Conservation (phyloP, 2,329 filamentous ascomycete species). For the Paraphaeosphaeria minitans region DNA sequence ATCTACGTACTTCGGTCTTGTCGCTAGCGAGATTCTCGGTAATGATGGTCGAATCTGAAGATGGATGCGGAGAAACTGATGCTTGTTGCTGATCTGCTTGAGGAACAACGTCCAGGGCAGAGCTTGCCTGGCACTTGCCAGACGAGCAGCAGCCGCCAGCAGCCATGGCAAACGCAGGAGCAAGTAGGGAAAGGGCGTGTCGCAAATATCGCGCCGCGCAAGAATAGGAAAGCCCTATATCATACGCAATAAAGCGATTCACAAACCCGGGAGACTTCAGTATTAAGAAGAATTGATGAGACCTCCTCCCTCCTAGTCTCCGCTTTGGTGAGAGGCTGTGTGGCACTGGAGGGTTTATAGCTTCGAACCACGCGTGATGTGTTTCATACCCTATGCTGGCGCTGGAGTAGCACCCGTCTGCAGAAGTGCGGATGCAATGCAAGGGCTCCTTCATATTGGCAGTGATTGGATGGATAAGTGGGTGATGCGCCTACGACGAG, state of each 20-base stretch:
- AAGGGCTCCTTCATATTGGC: background rate
- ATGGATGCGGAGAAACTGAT: background rate
- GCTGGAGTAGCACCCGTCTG: background rate
- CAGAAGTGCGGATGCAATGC: background rate
- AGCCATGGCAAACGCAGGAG: background rate
- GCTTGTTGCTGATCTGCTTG: background rate
- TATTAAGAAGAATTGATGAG: background rate
- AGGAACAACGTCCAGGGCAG: background rate
- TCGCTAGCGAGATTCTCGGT: background rate
- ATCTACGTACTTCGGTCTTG: background rate
- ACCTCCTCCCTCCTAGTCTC: background rate
- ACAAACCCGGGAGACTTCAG: background rate
- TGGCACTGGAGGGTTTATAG: background rate
- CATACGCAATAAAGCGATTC: background rate
- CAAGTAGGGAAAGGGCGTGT: background rate
- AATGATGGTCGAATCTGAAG: constrained; percentile 1
- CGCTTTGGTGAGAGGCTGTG: background rate
- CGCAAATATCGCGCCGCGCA: background rate
- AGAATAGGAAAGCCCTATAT: background rate
- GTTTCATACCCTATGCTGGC: background rate
- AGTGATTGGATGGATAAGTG: background rate
- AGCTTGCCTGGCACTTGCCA: background rate
- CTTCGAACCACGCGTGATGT: background rate
- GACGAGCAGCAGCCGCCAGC: constrained; percentile 25
- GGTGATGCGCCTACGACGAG: background rate